Base-by-base conservation (phyloP, 345 rosid species). In the Fremontodendron californicum region DNA sequence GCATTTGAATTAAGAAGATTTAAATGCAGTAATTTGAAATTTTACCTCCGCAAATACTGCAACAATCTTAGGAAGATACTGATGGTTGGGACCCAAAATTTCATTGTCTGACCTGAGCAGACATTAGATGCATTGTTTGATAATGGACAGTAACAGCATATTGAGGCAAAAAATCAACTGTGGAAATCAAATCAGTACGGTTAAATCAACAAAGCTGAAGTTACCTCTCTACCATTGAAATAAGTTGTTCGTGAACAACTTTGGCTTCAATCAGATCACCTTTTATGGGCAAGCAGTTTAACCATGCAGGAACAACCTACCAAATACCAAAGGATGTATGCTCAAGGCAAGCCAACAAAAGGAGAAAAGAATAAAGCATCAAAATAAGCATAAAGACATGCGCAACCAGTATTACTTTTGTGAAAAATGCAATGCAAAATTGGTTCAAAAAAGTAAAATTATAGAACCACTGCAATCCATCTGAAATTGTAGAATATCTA, bases 221-320 rank as follows among this genome's bases (percentile, higher is more conserved):
- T 75, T 81, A 91, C 99, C 99, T 92, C 83, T 96, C 99, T 43
- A 92, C 97, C 99, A 96, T 93, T 48, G 86, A 83, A 85, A 97
- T 92, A 74, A 96, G 99, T 89, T 92, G 96, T 16, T 92, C 97
- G 64, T 96, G 97, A 81, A 96, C 99, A 74, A 88, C 88, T 84
- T 96, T 96, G 80, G 99, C 99, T 85, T 96, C 99, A 79, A 93
- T 92, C 72, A 91, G 81, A 81, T 96, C 99, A 63, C 97, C 97
- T 81, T 87, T 86, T 64, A 96, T 83, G 6, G 99, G 99, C 84
- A 96, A 86, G 86, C 99, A 96, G 85, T 91, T 96, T 85, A 96
- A 86, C 99, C 99, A 96, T 39, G 99, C 98, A 40, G 98, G 98
- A 72, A 96, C 84, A 77, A 96, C 93, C 99, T 96, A 82, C 31